Base-by-base conservation (phyloP, 345 rosid species). In the Microcos paniculata region DNA sequence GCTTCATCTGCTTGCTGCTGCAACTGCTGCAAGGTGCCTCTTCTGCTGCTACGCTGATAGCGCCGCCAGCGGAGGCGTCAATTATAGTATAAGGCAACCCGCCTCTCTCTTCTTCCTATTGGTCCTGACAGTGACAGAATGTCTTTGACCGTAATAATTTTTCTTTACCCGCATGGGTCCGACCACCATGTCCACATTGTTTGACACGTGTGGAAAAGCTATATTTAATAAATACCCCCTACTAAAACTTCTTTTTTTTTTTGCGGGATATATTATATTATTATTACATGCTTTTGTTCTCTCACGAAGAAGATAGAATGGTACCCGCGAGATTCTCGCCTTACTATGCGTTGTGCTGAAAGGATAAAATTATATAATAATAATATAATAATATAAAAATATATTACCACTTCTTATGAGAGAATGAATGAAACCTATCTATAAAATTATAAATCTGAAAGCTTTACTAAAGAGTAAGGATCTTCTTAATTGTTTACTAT, bases 11-110 rank as follows among this genome's bases (percentile, higher is more conserved):
- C 43, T 30, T 19, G 62, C 62, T 21, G 28, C 26, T 16, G 2
- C 70, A 40, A 9, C 78, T 78, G 84, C 77, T n/a, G n/a, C n/a
- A n/a, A n/a, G n/a, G n/a, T n/a, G n/a, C n/a, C n/a, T n/a, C n/a
- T n/a, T n/a, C n/a, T n/a, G n/a, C n/a, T n/a, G n/a, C n/a, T 80
- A 66, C 72, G 66, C 79, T 85, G 87, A 84, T 86, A 75, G 42
- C 19, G 1, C 80, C 76, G 88, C 83, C 88, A 86, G 83, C 82
- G 87, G n/a, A 87, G 83, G 88, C 73, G 82, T 89, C 91, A 86
- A 89, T 89, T 87, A 87, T n/a, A n/a, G n/a, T n/a, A n/a, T 86
- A 85, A 84, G 84, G 86, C 87, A 87, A 87, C 76, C n/a, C n/a
- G n/a, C n/a, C n/a, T n/a, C n/a, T 38, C 28, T 33, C 30, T 24